Conservation (phyloP, 768 basidiomycete genomes). For the Termitomyces sp. region DNA sequence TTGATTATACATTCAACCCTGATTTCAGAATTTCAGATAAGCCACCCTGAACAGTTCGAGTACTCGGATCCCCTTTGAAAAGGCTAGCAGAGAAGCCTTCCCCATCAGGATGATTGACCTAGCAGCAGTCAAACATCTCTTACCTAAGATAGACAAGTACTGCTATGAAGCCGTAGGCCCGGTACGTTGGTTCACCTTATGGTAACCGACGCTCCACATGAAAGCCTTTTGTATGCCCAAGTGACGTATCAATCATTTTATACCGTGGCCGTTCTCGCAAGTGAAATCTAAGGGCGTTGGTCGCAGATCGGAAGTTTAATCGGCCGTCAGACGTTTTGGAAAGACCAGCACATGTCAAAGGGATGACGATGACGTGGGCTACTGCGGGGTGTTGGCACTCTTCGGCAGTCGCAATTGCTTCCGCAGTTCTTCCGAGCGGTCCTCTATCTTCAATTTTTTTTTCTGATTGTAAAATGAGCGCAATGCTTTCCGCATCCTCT, state of each 20-base stretch:
- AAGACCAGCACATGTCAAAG: not conserved
- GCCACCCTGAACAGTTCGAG: not conserved
- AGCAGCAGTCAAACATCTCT: not conserved
- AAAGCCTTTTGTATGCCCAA: not conserved
- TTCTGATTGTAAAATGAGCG: not conserved
- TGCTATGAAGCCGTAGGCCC: not conserved
- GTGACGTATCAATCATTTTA: not conserved
- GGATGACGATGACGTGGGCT: not conserved
- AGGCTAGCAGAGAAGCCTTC: not conserved
- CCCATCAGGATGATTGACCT: not conserved
- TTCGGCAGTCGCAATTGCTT: not conserved
- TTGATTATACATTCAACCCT: too few relatives aligned
- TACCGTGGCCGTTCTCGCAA: not conserved
- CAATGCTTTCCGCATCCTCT: not conserved
- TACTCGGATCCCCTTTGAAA: not conserved
- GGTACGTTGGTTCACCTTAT: not conserved
- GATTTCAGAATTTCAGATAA: not conserved
- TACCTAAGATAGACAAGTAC: not conserved
- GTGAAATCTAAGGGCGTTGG: not conserved
- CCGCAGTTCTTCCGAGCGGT: not conserved
- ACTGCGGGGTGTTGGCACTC: not conserved
- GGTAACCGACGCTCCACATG: not conserved
- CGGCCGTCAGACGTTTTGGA: not conserved
- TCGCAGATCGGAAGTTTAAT: not conserved
- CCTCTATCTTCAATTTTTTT: not conserved